These are phyloP conservation scores for Datura wrightii DNA, from an alignment of 257 asterid genomes.

Conservation along the genomic window DNA sequence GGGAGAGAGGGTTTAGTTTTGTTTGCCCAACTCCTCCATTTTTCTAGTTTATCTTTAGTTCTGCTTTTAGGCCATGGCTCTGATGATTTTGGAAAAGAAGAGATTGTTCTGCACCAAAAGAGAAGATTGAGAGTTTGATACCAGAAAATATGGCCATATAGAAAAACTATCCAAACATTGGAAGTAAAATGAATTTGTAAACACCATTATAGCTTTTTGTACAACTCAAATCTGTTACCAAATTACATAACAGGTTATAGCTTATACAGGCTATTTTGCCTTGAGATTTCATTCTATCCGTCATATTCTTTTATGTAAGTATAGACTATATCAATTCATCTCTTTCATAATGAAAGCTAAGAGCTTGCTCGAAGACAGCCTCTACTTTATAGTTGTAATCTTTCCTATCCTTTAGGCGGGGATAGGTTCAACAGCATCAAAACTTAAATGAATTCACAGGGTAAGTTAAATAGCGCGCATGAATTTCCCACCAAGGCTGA, in stretches of 20 bases:
- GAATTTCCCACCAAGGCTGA: not conserved
- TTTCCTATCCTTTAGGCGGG: not conserved
- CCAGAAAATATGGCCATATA: too few relatives aligned
- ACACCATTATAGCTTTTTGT: slow-evolving; percentile 40
- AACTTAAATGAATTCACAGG: not conserved
- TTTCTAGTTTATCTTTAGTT: not conserved
- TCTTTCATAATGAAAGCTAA: not conserved
- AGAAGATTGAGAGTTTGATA: too few relatives aligned
- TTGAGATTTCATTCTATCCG: not conserved
- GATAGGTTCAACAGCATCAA: not conserved
- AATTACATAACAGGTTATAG: not conserved
- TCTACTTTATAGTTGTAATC: not conserved
- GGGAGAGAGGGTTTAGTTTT: slow-evolving; percentile 21
- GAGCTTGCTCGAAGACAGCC: not conserved
- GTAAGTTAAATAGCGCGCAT: not conserved
- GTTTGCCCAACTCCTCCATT: not conserved
- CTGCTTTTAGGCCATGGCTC: not conserved
- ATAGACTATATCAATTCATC: not conserved
- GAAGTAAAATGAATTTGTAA: slow-evolving; percentile 38
- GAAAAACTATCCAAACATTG: not conserved
- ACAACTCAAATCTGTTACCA: slow-evolving; percentile 28
- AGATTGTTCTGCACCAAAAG: too few relatives aligned
- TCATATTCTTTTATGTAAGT: not conserved
- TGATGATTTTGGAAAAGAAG: too few relatives aligned
- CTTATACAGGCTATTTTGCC: not conserved